Percentiles rank a stretch among this genome's conserved stretches.
Conservation (phyloP, 1,139 yeast genomes). For the Kodamaea derodonti region DNA sequence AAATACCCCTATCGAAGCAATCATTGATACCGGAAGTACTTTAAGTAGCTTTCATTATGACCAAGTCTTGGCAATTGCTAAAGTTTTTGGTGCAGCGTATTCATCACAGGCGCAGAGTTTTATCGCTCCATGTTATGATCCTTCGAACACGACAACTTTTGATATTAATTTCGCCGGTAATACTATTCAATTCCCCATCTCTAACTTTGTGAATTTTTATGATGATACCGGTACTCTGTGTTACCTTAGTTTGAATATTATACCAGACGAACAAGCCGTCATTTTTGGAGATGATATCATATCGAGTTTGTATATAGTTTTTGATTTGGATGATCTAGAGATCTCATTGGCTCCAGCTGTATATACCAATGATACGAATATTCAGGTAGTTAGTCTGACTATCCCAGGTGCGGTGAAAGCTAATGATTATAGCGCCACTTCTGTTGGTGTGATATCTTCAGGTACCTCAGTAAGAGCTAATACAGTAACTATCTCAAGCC, state of each 20-base stretch:
- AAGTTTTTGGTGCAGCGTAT: neutral
- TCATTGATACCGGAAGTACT: neutral
- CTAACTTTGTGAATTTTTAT: neutral
- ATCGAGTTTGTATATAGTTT: neutral
- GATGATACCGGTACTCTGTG: neutral
- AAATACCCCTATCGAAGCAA: neutral
- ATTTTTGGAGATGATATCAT: neutral
- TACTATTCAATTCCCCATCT: neutral
- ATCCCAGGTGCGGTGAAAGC: constrained; percentile 47
- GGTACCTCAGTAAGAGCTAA: neutral
- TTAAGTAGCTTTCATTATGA: neutral
- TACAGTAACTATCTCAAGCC: too few species aligned
- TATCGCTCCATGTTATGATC: neutral
- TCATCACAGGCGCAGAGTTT: neutral
- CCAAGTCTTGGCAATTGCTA: neutral
- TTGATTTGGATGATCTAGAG: neutral
- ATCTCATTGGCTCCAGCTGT: constrained; percentile 5
- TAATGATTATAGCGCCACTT: constrained; percentile 28
- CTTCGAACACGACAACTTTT: neutral
- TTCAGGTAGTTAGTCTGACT: constrained; percentile 28
- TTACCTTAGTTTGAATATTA: neutral
- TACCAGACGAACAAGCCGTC: neutral
- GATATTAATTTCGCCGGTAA: neutral
- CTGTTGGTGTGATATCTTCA: neutral
- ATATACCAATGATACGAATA: constrained; percentile 9